Evolutionary conservation across 1,139 yeast genomes (phyloP).

Genomic region (Torulaspora globosa): DNA sequence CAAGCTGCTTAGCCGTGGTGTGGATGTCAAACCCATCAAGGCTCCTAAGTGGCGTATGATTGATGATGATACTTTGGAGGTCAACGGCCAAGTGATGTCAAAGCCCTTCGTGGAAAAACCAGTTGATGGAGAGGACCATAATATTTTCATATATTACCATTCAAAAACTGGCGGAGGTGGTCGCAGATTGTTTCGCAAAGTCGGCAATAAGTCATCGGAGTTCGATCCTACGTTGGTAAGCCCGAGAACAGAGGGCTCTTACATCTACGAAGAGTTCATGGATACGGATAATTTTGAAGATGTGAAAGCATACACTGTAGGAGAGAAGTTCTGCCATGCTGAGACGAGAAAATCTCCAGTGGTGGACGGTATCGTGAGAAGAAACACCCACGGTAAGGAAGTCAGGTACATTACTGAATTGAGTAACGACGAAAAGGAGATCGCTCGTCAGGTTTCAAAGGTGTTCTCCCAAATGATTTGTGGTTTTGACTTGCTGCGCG

Average conservation of each 20-base stretch:
- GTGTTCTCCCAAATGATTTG: constrained; percentile 94
- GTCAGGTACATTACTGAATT: constrained; percentile 83
- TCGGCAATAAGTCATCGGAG: constrained; percentile 95
- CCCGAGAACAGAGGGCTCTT: constrained; percentile 90
- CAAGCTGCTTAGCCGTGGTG: constrained; percentile 57
- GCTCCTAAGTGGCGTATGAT: constrained; percentile 88
- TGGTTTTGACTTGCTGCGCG: constrained; percentile 92
- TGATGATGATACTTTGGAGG: constrained; percentile 76
- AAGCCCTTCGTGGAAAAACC: constrained; percentile 99
- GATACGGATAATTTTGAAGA: constrained; percentile 98
- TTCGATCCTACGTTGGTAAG: constrained; percentile 72
- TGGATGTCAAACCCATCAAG: constrained; percentile 45
- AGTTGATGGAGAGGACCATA: constrained; percentile 98
- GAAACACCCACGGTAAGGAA: constrained; percentile 97
- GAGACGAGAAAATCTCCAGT: constrained; percentile 98
- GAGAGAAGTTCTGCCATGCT: constrained; percentile 87
- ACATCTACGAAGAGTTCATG: constrained; percentile 90
- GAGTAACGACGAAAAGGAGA: constrained; percentile 64
- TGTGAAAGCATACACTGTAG: constrained; percentile 97
- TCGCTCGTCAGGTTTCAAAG: constrained; percentile 72
- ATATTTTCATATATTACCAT: constrained; percentile 88
- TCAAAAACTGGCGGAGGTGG: constrained; percentile 96
- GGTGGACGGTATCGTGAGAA: constrained; percentile 94
- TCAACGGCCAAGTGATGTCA: constrained; percentile 63
- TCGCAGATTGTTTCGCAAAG: constrained; percentile 84